Conservation (phyloP, 2,329 filamentous ascomycete species). For the Aschersonia sp. region DNA sequence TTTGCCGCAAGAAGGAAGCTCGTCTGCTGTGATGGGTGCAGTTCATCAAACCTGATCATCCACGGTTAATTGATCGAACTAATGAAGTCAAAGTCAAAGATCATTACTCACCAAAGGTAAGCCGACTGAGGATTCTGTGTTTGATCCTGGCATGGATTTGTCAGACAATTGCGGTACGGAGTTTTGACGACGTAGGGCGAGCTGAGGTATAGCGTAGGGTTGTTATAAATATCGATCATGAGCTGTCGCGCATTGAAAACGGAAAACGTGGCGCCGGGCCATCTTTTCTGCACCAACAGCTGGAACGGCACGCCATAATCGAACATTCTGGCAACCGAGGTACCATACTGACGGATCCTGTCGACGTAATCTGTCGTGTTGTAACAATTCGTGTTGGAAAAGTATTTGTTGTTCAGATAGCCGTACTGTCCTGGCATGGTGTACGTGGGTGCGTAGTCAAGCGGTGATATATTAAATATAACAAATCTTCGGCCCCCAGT, state of each 20-base stretch:
- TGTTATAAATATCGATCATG: constrained; percentile 48
- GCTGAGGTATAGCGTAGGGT: constrained; percentile 48
- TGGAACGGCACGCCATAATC: constrained; percentile 34
- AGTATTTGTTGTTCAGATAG: constrained; percentile 20
- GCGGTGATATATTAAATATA: constrained; percentile 52
- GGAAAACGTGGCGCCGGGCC: constrained; percentile 45
- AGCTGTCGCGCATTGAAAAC: constrained; percentile 54
- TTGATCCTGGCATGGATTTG: constrained; percentile 20
- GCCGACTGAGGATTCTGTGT: constrained; percentile 31
- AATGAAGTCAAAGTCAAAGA: neutral
- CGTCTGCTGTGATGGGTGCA: constrained; percentile 57
- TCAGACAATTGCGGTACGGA: constrained; percentile 38
- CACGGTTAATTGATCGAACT: neutral
- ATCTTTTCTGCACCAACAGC: constrained; percentile 26
- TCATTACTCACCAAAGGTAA: constrained; percentile 45
- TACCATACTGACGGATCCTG: constrained; percentile 32
- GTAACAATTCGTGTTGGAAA: constrained; percentile 27
- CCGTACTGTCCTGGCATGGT: constrained; percentile 11
- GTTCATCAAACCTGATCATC: constrained; percentile 39
- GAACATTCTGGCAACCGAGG: constrained; percentile 32
- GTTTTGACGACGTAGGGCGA: constrained; percentile 48
- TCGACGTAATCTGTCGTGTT: constrained; percentile 31
- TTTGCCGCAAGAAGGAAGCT: constrained; percentile 24
- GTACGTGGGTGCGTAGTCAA: constrained; percentile 56
- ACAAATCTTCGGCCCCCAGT: constrained; percentile 58